phyloP scores from a whole-genome alignment of 2,329 filamentous ascomycete genomes.

The Lasiodiplodia theobromae region DNA sequence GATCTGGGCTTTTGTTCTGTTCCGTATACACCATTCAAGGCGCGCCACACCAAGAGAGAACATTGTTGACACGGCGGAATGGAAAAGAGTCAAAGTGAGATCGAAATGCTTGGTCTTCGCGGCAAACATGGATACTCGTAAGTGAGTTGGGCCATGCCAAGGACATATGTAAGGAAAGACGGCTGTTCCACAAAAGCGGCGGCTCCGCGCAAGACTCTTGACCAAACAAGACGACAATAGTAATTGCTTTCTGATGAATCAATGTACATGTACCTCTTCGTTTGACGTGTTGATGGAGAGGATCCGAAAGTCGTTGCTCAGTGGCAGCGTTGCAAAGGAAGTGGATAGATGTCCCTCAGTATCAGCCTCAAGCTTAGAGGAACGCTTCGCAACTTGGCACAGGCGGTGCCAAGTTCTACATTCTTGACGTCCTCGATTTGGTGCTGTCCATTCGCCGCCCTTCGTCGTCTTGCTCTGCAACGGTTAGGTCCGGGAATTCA shows the following conservation, averaged over 20 bases:
- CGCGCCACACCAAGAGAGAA: neutral
- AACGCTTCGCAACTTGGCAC: constrained; percentile 18
- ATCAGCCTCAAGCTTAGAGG: neutral
- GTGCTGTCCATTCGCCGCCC: constrained; percentile 74
- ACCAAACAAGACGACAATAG: neutral
- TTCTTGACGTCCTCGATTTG: constrained; percentile 36
- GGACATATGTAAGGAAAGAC: constrained; percentile 21
- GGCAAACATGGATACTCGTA: neutral
- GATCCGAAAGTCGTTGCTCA: neutral
- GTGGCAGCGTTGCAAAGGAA: neutral
- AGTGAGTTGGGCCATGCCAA: constrained; percentile 1
- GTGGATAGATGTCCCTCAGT: neutral
- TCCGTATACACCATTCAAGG: neutral
- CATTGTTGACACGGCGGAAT: constrained; percentile 30
- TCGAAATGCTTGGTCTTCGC: constrained; percentile 27
- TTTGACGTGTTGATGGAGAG: neutral
- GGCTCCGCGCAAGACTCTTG: neutral
- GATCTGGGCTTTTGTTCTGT: constrained; percentile 16
- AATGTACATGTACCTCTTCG: neutral
- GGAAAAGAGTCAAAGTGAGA: constrained; percentile 7
- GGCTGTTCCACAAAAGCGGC: neutral
- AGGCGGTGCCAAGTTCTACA: constrained; percentile 20
- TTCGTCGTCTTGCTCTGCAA: constrained; percentile 82
- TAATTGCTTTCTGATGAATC: neutral
- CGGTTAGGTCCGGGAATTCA: constrained; percentile 71